A percentile compares a stretch with the other conserved stretches of the same genome.
These are phyloP conservation scores for Diaporthe helianthi DNA, from an alignment of 2,329 filamentous ascomycete species.

Conservation along the genomic window DNA sequence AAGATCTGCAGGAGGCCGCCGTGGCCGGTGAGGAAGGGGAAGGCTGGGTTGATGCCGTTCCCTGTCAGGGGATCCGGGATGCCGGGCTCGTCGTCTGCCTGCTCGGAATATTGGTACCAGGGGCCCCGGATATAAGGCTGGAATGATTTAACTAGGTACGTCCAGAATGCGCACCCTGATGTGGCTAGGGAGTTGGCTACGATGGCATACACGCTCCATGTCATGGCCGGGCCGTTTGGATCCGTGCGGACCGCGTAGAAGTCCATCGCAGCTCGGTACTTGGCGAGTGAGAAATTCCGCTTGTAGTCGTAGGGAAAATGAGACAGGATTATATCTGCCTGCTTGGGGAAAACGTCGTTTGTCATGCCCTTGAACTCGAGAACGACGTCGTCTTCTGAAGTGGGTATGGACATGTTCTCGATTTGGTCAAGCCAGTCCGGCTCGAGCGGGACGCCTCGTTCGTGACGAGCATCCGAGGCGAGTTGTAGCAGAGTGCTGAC, in stretches of 20 bases:
- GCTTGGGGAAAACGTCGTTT: slow-evolving; percentile 69
- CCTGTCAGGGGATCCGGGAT: slow-evolving; percentile 54
- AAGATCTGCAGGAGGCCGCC: slow-evolving; percentile 73
- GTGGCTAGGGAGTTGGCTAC: slow-evolving; percentile 70
- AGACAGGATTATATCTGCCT: slow-evolving; percentile 72
- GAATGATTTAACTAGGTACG: slow-evolving; percentile 68
- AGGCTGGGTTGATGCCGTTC: slow-evolving; percentile 69
- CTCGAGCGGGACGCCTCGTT: slow-evolving; percentile 27
- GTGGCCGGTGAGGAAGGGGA: slow-evolving; percentile 74
- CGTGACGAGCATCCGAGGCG: slow-evolving; percentile 24
- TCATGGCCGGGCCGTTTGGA: slow-evolving; percentile 74
- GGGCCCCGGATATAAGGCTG: slow-evolving; percentile 70
- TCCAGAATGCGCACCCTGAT: slow-evolving; percentile 72
- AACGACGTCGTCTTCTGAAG: slow-evolving; percentile 53
- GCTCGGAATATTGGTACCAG: slow-evolving; percentile 76
- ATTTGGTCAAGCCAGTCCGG: slow-evolving; percentile 27
- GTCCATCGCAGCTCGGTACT: slow-evolving; percentile 43
- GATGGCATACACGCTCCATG: slow-evolving; percentile 73
- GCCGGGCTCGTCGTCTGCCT: slow-evolving; percentile 65
- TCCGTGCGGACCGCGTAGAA: slow-evolving; percentile 43
- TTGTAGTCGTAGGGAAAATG: slow-evolving; percentile 70
- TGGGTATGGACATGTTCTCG: slow-evolving; percentile 35
- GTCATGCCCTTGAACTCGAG: slow-evolving; percentile 73
- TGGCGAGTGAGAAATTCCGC: slow-evolving; percentile 41
- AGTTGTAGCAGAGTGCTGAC: slow-evolving; percentile 28